These are phyloP conservation scores for Orbilia javanica DNA, from an alignment of 2,329 filamentous ascomycete genomes.

Conservation along the genomic window DNA sequence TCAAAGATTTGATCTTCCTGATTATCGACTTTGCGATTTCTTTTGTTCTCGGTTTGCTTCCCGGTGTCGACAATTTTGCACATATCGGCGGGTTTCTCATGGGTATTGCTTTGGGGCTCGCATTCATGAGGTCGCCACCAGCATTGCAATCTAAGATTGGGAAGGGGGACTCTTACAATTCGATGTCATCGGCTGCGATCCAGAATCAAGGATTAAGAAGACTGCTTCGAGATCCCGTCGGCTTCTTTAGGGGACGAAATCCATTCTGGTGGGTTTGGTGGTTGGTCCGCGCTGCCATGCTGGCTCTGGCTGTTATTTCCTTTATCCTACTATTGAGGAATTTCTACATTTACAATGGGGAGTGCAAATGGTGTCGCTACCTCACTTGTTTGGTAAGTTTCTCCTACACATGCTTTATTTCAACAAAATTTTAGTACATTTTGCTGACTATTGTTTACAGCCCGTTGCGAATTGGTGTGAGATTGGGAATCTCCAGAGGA, in stretches of 20 bases:
- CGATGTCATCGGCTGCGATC: constrained; percentile 71
- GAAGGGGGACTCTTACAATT: constrained; percentile 77
- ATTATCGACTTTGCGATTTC: constrained; percentile 86
- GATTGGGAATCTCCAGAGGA: constrained; percentile 60
- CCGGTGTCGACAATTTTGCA: constrained; percentile 95
- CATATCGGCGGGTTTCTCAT: constrained; percentile 97
- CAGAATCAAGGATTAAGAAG: constrained; percentile 61
- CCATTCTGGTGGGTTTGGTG: constrained; percentile 98
- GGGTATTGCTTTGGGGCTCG: constrained; percentile 87
- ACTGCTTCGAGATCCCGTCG: constrained; percentile 74
- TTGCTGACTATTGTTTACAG: constrained; percentile 64
- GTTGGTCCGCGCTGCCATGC: constrained; percentile 81
- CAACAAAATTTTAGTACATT: too few species aligned
- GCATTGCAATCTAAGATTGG: constrained; percentile 80
- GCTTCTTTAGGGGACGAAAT: constrained; percentile 92
- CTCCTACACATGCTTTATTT: not conserved
- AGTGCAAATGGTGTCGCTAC: constrained; percentile 94
- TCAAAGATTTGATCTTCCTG: constrained; percentile 89
- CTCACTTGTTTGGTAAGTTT: constrained; percentile 91
- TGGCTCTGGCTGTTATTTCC: constrained; percentile 83
- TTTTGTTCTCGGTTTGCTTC: constrained; percentile 90
- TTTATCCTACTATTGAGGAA: constrained; percentile 90
- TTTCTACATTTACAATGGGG: constrained; percentile 83
- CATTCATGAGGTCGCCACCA: constrained; percentile 88
- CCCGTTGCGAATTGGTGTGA: constrained; percentile 78